Evolutionary conservation across 129 eudicot species (phyloP), one percentile per base, ranked within the genome.

Genomic region (Ambrosia trifida): DNA sequence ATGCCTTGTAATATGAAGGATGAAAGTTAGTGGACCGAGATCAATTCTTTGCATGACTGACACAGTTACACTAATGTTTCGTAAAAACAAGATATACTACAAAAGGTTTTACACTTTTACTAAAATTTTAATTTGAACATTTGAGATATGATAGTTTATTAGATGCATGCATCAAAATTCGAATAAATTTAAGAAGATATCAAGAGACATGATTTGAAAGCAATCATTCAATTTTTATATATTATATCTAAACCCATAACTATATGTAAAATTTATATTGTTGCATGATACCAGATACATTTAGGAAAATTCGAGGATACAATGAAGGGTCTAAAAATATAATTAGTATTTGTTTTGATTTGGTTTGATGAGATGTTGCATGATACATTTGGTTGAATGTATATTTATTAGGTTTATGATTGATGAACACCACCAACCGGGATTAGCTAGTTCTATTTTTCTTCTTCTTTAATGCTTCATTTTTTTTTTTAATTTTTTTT

Each of bases 341-440:
- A 74, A 64, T 9, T 3, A 52, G 14, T 28, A 28, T 11, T 57
- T 24, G 28, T 0, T 24, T 24, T 24, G 28, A 24, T 24, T 57
- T 20, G 13, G 12, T 7, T 54, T 3, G 69, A 54, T 75, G 46
- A 41, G 73, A 75, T 65, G 57, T 66, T 43, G 72, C 33, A 52
- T 74, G 20, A 66, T 75, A 70, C 20, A 61, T 77, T 70, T 77
- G 66, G 76, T 77, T 77, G 58, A 70, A 62, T 61, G 75, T 70
- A 53, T 52, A 24, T 54, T 62, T 77, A 58, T 70, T 70, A 70
- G 76, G 76, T 77, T 70, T 41, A 32, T 78, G 77, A 78, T 63
- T 63, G 77, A 78, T 70, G 72, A 78, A 70, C 30, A 53, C 58
- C 72, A 70, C 76, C 81, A 70, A 62, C 81, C 53, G 6, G 31